Conservation (phyloP, 202 grass and related monocot genomes). For the Eragrostis tef region DNA sequence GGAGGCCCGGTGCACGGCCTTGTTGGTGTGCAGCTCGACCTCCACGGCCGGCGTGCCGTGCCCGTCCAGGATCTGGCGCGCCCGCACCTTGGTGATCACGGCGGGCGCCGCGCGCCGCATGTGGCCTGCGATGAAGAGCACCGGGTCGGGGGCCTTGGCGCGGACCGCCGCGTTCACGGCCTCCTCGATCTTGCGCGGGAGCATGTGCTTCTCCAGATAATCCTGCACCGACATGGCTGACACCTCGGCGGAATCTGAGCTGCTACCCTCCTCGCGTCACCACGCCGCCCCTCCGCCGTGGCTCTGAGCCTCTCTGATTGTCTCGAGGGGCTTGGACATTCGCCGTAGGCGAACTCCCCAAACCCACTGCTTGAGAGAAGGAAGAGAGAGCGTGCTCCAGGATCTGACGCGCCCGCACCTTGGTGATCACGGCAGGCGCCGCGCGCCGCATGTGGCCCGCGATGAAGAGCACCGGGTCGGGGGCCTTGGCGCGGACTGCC, state of each 20-base stretch:
- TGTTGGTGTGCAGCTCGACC: constrained; percentile 95
- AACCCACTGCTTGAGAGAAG: neutral
- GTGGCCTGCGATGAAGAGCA: constrained; percentile 89
- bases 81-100: constrained; percentile 84
- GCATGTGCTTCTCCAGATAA: constrained; percentile 86
- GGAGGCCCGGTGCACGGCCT: constrained; percentile 84
- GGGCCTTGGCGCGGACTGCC: constrained; percentile 79
- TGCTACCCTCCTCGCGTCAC: constrained; percentile 26
- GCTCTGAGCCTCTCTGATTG: constrained; percentile 22
- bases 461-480: constrained; percentile 84
- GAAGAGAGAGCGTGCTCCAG: constrained; percentile 42
- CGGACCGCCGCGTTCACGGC: constrained; percentile 97
- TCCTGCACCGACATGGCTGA: constrained; percentile 90
- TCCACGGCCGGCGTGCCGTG: constrained; percentile 76
- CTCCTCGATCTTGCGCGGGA: constrained; percentile 96
- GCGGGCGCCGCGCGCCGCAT: constrained; percentile 76
- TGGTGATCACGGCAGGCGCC: constrained; percentile 77
- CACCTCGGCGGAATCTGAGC: neutral
- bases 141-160: constrained; percentile 73
- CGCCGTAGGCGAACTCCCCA: neutral
- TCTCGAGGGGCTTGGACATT: neutral
- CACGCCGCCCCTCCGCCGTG: constrained; percentile 1
- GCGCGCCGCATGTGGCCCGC: constrained; percentile 88
- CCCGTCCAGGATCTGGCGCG: constrained; percentile 90
- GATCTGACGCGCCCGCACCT: constrained; percentile 85